Percentiles rank a stretch among this genome's conserved stretches.
Evolutionary conservation across 192 early-diverging fungal species (phyloP).

Genomic region (Haplosporangium gracile): DNA sequence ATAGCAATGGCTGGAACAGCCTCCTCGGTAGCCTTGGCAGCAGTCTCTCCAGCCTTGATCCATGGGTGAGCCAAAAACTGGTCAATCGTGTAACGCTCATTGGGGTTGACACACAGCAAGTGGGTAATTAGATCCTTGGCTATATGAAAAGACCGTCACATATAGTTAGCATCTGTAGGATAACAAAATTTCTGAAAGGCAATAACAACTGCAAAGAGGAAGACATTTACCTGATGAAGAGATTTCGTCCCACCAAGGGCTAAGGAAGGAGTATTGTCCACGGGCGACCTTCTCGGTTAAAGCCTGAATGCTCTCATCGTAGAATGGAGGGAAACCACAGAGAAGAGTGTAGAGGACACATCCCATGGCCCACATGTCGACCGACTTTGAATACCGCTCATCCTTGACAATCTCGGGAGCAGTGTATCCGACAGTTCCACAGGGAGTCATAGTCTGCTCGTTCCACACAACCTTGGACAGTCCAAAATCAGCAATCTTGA

Average conservation of each 20-base stretch:
- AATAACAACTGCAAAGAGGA: not conserved
- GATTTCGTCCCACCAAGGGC: constrained; percentile 95
- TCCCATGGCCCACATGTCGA: constrained; percentile 91
- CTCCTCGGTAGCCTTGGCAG: not conserved
- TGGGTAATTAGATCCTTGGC: constrained; percentile 81
- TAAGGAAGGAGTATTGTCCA: constrained; percentile 87
- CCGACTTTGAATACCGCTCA: constrained; percentile 83
- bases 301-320: constrained; percentile 82
- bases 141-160: constrained; percentile 11
- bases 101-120: constrained; percentile 78
- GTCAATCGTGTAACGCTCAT: constrained; percentile 80
- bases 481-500: constrained; percentile 94
- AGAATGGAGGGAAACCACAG: constrained; percentile 87
- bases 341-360: constrained; percentile 89
- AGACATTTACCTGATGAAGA: constrained; percentile 64
- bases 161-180: not conserved
- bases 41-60: constrained; percentile 63
- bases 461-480: constrained; percentile 90
- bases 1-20: constrained; percentile 11
- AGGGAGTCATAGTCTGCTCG: constrained; percentile 88
- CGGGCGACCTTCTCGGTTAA: constrained; percentile 88
- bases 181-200: not conserved
- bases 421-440: constrained; percentile 93
- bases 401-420: constrained; percentile 93
- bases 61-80: constrained; percentile 88